phyloP scores from a whole-genome alignment of 2,329 filamentous ascomycete species.

The Aquanectria penicillioides region DNA sequence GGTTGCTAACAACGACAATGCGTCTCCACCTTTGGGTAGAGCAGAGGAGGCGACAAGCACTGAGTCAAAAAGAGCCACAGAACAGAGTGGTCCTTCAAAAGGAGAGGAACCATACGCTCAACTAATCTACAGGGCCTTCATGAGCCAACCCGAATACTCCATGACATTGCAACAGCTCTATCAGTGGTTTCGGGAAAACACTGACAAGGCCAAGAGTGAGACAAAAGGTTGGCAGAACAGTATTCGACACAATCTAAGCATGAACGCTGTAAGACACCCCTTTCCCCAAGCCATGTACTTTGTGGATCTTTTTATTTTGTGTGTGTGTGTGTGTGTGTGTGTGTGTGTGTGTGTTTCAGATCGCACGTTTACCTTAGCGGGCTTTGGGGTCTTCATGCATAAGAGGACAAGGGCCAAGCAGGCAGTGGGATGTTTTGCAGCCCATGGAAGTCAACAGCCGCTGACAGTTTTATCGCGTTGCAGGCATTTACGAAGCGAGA shows the following conservation, averaged over 20 bases:
- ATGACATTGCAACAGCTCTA: conserved; percentile 91
- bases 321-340: too few relatives aligned
- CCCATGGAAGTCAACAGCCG: neutral
- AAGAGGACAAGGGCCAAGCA: conserved; percentile 24
- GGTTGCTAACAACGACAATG: conserved; percentile 18
- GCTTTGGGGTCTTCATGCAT: conserved; percentile 17
- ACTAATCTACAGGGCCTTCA: conserved; percentile 81
- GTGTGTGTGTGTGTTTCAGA: conserved; percentile 26
- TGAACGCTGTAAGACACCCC: conserved; percentile 80
- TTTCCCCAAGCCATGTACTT: neutral
- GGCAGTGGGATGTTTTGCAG: too few relatives aligned
- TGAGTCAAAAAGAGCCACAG: too few relatives aligned
- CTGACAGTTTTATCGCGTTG: conserved; percentile 29
- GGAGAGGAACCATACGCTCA: conserved; percentile 79
- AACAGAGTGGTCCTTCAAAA: too few relatives aligned
- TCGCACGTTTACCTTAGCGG: conserved; percentile 17
- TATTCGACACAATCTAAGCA: conserved; percentile 93
- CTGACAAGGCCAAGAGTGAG: conserved; percentile 76
- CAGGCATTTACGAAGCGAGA: conserved; percentile 57
- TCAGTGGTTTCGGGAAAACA: conserved; percentile 86
- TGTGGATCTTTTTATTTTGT: too few relatives aligned
- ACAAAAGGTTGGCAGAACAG: conserved; percentile 93
- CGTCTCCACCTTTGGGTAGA: conserved; percentile 9
- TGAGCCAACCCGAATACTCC: conserved; percentile 70
- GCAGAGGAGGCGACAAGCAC: too few relatives aligned